Conservation (phyloP, 805 yeast species). For the Cyberlindnera mycetangii region DNA sequence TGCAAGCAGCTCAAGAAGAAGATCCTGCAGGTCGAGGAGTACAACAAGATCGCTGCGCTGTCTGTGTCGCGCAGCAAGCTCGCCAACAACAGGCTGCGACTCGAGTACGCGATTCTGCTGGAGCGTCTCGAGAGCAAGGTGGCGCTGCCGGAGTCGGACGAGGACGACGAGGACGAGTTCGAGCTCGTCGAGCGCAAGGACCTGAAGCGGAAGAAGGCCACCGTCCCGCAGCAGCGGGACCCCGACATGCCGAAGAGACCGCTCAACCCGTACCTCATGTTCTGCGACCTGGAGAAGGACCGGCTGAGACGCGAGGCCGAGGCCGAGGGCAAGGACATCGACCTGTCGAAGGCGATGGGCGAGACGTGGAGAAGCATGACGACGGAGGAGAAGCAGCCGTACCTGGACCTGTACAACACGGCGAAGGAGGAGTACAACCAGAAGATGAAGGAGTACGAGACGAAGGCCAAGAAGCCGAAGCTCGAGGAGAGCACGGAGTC, state of each 20-base stretch:
- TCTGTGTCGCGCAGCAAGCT: constrained; percentile 76
- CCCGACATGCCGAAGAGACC: constrained; percentile 88
- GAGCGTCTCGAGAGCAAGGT: constrained; percentile 73
- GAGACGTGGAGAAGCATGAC: constrained; percentile 81
- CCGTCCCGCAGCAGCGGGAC: constrained; percentile 48
- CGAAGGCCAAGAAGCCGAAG: constrained; percentile 16
- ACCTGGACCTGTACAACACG: constrained; percentile 69
- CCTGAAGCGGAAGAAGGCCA: constrained; percentile 12
- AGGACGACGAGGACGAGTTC: constrained; percentile 15
- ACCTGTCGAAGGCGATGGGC: constrained; percentile 73
- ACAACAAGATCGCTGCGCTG: constrained; percentile 71
- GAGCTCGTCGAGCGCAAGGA: constrained; percentile 28
- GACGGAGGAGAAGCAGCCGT: constrained; percentile 69
- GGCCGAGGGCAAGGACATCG: constrained; percentile 51
- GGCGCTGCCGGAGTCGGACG: constrained; percentile 17
- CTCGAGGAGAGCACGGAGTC: constrained; percentile 11
- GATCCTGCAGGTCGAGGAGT: constrained; percentile 68
- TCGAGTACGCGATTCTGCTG: constrained; percentile 77
- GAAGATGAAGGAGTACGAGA: constrained; percentile 60
- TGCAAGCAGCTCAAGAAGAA: constrained; percentile 70
- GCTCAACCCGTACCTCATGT: constrained; percentile 79
- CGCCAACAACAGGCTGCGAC: constrained; percentile 71
- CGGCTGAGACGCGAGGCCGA: constrained; percentile 58
- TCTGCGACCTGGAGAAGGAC: constrained; percentile 85
- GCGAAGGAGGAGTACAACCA: constrained; percentile 72